phyloP scores from a whole-genome alignment of 352 stramenopile genomes.

The Phytophthora idaei region DNA sequence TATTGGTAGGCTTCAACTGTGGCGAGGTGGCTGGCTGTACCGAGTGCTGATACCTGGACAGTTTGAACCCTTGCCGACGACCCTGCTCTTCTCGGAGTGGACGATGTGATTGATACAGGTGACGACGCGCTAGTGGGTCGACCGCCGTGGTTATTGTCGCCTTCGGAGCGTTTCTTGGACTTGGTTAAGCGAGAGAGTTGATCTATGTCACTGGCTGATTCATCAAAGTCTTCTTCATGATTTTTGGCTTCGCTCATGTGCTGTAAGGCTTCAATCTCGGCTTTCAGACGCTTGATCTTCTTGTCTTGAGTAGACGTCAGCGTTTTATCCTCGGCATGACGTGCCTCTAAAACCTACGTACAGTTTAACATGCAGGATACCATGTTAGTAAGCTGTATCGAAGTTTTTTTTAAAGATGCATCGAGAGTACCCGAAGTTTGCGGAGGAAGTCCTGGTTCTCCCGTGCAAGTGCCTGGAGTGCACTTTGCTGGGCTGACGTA shows the following conservation, averaged over 20 bases:
- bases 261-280: slow-evolving; percentile 77
- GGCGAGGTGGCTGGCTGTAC: slow-evolving; percentile 34
- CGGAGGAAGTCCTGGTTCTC: slow-evolving; percentile 77
- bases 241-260: slow-evolving; percentile 66
- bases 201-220: slow-evolving; percentile 32
- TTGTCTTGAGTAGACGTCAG: slow-evolving; percentile 64
- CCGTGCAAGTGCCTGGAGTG: slow-evolving; percentile 59
- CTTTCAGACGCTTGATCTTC: slow-evolving; percentile 68
- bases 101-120: slow-evolving; percentile 24
- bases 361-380: slow-evolving; percentile 1
- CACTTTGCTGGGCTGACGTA: slow-evolving; percentile 39
- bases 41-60: slow-evolving; percentile 7
- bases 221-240: slow-evolving; percentile 30
- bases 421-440: slow-evolving; percentile 47
- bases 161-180: slow-evolving; percentile 10
- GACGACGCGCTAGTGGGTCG: slow-evolving; percentile 29
- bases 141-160: slow-evolving; percentile 9
- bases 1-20: slow-evolving; percentile 62
- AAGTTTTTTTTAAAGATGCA: not conserved
- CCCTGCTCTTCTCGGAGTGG: slow-evolving; percentile 12
- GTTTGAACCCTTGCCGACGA: slow-evolving; percentile 21
- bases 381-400: not conserved
- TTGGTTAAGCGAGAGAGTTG: slow-evolving; percentile 13
- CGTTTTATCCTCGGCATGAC: slow-evolving; percentile 63
- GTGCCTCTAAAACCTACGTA: slow-evolving; percentile 58